phyloP scores from a whole-genome alignment of 2,329 filamentous ascomycete genomes.

The Pestalotiopsis fici region DNA sequence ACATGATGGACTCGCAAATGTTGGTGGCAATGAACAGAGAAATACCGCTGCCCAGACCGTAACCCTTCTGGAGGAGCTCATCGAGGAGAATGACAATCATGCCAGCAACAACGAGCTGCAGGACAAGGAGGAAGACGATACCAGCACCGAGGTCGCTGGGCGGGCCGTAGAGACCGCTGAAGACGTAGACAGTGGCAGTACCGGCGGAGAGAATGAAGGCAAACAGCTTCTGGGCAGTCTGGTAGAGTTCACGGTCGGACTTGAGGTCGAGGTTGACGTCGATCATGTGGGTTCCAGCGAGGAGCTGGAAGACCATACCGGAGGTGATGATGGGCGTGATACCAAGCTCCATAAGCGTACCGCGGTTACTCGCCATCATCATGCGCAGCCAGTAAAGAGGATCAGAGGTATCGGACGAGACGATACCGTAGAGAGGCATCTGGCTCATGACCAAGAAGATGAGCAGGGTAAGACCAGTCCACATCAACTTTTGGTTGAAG shows the following conservation, averaged over 20 bases:
- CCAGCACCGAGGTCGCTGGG: conserved; percentile 95
- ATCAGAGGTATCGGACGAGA: conserved; percentile 97
- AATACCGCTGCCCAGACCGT: conserved; percentile 97
- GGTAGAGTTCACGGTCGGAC: conserved; percentile 99
- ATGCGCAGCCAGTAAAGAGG: conserved; percentile 99
- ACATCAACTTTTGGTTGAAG: conserved; percentile 98
- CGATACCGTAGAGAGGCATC: conserved; percentile 99
- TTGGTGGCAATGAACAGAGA: conserved; percentile 99
- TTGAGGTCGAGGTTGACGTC: conserved; percentile 99
- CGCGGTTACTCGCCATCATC: conserved; percentile 99
- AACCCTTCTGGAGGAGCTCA: conserved; percentile 98
- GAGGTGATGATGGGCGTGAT: conserved; percentile 99
- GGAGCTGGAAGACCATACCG: conserved; percentile 99
- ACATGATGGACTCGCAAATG: conserved; percentile 99
- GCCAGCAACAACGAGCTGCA: conserved; percentile 95
- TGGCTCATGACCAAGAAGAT: conserved; percentile 99
- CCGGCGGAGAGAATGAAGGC: conserved; percentile 97
- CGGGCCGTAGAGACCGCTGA: conserved; percentile 96
- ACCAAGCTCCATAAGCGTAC: conserved; percentile 93
- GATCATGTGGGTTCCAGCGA: conserved; percentile 98
- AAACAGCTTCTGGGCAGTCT: conserved; percentile 98
- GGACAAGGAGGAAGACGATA: conserved; percentile 96
- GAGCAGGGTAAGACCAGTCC: conserved; percentile 89
- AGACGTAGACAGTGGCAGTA: conserved; percentile 96
- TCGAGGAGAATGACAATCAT: conserved; percentile 99